phyloP scores from a whole-genome alignment of 257 asterid species.

The Solanum paucissectum region DNA sequence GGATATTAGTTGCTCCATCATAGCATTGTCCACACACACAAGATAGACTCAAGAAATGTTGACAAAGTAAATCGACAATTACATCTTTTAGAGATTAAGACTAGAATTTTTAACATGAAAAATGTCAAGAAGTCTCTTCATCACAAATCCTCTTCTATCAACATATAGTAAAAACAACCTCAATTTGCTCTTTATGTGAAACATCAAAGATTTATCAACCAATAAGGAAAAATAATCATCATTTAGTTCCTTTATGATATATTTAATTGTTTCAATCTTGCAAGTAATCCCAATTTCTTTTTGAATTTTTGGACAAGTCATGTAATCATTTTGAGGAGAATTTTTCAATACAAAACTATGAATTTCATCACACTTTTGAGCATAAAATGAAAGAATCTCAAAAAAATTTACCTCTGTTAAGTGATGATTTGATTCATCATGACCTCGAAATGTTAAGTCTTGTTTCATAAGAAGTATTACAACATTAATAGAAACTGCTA shows the following conservation, averaged over 20 bases:
- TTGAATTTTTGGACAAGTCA: no score
- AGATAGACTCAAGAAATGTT: neutral
- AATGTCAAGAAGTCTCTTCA: neutral
- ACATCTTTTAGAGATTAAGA: neutral
- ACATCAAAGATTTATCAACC: neutral
- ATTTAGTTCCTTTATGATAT: neutral
- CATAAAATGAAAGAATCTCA: neutral
- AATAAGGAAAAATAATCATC: neutral
- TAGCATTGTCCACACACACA: no score
- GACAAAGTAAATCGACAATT: no score
- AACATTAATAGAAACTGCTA: neutral
- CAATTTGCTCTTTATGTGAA: neutral
- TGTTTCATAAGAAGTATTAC: neutral
- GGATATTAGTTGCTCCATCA: neutral
- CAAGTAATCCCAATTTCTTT: neutral
- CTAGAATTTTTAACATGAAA: neutral
- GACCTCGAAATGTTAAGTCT: neutral
- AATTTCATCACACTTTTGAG: neutral
- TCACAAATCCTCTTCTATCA: neutral
- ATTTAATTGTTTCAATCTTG: neutral
- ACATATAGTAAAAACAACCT: neutral
- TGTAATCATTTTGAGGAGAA: neutral
- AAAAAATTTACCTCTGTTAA: no score
- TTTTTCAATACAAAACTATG: neutral
- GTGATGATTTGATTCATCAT: neutral